Percentiles rank a stretch among this genome's conserved stretches.
Evolutionary conservation across 108 stramenopile species (phyloP).

Genomic region (Aurantiochytrium sp.): DNA sequence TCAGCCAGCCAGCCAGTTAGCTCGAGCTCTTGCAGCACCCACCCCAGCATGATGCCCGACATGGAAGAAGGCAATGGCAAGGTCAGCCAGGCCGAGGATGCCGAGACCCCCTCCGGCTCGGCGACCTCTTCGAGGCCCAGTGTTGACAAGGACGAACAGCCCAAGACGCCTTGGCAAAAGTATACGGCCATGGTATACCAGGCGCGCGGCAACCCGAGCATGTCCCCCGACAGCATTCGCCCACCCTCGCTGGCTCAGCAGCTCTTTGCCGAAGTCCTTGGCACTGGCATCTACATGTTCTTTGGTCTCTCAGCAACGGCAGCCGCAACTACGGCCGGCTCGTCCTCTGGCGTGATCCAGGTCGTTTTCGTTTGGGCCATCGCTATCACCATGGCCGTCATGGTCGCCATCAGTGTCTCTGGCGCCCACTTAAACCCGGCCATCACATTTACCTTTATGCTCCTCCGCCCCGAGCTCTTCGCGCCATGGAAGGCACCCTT

Average conservation of each 20-base stretch:
- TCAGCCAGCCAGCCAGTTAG: too few relatives aligned
- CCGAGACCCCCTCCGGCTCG: too few relatives aligned
- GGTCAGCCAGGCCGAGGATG: too few relatives aligned
- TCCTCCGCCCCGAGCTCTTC: slow-evolving; percentile 23
- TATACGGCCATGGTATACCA: neutral
- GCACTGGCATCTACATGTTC: slow-evolving; percentile 49
- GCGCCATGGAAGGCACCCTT: neutral
- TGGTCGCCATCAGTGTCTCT: slow-evolving; percentile 31
- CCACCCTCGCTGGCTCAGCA: slow-evolving; percentile 27
- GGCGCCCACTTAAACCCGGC: slow-evolving; percentile 51
- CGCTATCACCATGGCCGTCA: slow-evolving; percentile 53
- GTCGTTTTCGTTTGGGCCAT: slow-evolving; percentile 54
- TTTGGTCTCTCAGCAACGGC: slow-evolving; percentile 46
- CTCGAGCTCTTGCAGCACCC: too few relatives aligned
- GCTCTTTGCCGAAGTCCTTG: slow-evolving; percentile 53
- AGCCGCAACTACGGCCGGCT: slow-evolving; percentile 36
- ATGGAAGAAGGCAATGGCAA: too few relatives aligned
- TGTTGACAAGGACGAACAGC: neutral
- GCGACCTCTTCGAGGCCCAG: too few relatives aligned
- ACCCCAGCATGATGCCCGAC: too few relatives aligned
- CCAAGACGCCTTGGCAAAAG: neutral
- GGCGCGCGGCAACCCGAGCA: neutral
- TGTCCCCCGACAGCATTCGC: neutral
- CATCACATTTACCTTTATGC: slow-evolving; percentile 39
- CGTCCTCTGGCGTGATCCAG: slow-evolving; percentile 47